Evolutionary conservation across 179 eudicot genomes (phyloP).

Genomic region (Silene coronaria): DNA sequence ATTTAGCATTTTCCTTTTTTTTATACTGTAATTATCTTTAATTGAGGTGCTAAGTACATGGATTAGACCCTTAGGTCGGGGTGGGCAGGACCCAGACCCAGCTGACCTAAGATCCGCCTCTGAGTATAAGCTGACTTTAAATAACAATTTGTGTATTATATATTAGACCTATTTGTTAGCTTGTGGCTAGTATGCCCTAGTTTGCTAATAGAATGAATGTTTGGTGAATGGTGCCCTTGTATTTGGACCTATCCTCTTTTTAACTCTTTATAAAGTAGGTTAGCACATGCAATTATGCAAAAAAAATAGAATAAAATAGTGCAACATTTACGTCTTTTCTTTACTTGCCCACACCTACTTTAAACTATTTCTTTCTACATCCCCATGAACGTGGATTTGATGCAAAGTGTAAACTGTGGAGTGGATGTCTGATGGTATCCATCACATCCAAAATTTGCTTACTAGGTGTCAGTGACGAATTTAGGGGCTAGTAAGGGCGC

Average conservation of each 20-base stretch:
- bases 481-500: no score
- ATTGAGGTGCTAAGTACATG: no score
- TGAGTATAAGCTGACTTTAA: no score
- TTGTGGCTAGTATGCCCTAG: no score
- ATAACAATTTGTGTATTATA: no score
- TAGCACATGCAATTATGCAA: constrained; percentile 1
- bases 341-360: background rate
- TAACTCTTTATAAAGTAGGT: background rate
- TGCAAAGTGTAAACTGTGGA: background rate
- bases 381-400: background rate
- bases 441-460: background rate
- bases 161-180: no score
- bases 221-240: background rate
- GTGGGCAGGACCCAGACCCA: no score
- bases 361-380: background rate
- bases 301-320: background rate
- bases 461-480: no score
- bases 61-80: no score
- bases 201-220: background rate
- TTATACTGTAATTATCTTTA: no score
- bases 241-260: background rate
- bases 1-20: no score
- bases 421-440: background rate
- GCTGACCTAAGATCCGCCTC: no score
- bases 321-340: constrained; percentile 3